Percentiles rank a stretch among this genome's conserved stretches.
Conservation (phyloP, 148 eudicot genomes). For the Rhododendron henanense region DNA sequence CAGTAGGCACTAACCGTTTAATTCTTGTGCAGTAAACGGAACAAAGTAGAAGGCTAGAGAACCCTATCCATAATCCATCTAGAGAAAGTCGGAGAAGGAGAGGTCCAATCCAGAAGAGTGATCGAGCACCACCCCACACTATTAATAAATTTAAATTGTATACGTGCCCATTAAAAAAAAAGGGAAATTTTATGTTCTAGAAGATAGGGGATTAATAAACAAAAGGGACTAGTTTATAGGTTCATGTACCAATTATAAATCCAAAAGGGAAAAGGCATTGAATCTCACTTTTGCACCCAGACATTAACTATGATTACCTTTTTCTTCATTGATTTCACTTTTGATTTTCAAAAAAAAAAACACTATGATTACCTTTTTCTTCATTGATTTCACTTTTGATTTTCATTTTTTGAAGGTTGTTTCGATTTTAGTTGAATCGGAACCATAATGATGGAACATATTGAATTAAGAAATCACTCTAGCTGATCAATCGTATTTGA, state of each 20-base stretch:
- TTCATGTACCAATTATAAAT: not conserved
- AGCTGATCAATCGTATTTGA: not conserved
- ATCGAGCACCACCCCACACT: too few species aligned
- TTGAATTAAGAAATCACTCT: not conserved
- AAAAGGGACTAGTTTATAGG: not conserved
- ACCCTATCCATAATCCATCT: too few species aligned
- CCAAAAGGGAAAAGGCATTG: not conserved
- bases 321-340: not conserved
- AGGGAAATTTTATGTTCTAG: not conserved
- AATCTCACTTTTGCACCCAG: not conserved
- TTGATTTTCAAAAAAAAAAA: not conserved
- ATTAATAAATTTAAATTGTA: not conserved
- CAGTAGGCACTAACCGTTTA: too few species aligned
- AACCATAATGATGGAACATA: not conserved
- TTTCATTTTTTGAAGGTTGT: not conserved
- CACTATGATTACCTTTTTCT: not conserved
- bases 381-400: not conserved
- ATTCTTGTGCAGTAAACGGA: too few species aligned
- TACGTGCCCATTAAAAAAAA: not conserved
- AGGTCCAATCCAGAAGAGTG: too few species aligned
- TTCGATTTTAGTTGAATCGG: not conserved
- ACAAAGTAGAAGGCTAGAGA: too few species aligned
- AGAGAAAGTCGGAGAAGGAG: too few species aligned
- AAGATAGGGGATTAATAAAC: not conserved
- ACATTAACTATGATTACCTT: not conserved